Base-by-base conservation (phyloP, 768 basidiomycete species). In the Suillus discolor region DNA sequence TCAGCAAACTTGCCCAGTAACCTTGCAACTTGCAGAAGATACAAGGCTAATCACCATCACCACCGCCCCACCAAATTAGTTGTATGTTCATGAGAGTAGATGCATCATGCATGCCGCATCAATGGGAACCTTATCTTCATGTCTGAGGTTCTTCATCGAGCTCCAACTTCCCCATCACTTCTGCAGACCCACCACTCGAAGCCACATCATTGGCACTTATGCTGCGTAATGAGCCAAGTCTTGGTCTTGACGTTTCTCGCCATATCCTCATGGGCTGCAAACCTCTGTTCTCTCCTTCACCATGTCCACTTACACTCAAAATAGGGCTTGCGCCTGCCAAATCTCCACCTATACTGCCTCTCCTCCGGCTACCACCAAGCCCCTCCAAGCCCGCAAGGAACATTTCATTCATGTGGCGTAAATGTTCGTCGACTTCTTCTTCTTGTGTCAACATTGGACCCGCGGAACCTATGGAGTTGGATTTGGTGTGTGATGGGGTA, bases 321-420 rank as follows among this genome's bases (percentile, higher is more conserved):
- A 68, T 68, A 42, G 62, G 63, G 16, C 28, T 65, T 38, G 61
- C 57, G 67, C 65, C 63, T 72, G 63, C 62, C 67, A 67, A 62
- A 53, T 64, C 57, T 16, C 67, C 66, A 31, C 66, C 55, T 23
- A 41, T 45, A n/a, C 64, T 67, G 67, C 64, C 73, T 71, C 44
- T 79, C 61, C 73, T 67, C 23, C 75, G 70, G 11, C 79, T 76
- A 1, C 78, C 76, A 3, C 82, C 84, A 2, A 92, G 77, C 23
- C 87, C 88, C 64, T 87, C 85, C 39, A 93, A 76, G 57, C 87
- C 89, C 64, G 82, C 84, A 70, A 86, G 67, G 74, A 93, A 93
- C 49, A 81, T 79, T 68, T 88, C 88, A 65, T 90, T 86, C 91
- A 92, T 89, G 75, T 81, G 80, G 57, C 77, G 78, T 62, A 93